These are phyloP conservation scores for Arachnomyces sp. DNA, from an alignment of 2,329 filamentous ascomycete genomes.

Conservation along the genomic window DNA sequence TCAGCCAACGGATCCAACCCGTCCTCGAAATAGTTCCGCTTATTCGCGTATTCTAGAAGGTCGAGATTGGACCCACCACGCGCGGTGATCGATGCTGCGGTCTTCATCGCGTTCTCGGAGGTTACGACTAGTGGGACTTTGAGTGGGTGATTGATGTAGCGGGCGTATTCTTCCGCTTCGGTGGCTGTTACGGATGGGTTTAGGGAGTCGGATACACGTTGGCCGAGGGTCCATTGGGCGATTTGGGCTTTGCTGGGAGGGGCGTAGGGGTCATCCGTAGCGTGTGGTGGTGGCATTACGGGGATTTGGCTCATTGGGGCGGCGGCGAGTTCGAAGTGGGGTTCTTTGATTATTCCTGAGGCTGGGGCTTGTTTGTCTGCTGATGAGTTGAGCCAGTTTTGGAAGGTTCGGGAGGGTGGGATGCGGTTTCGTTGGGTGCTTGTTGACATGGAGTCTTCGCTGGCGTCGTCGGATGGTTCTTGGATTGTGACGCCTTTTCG, in stretches of 20 bases:
- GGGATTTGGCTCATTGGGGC: constrained; percentile 13
- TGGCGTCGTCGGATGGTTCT: constrained; percentile 47
- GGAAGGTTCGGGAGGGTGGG: constrained; percentile 14
- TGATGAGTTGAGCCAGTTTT: constrained; percentile 26
- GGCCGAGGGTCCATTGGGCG: constrained; percentile 80
- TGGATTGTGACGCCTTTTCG: constrained; percentile 65
- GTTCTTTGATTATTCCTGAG: constrained; percentile 53
- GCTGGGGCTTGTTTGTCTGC: constrained; percentile 26
- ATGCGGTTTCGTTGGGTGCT: constrained; percentile 18
- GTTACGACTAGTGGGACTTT: constrained; percentile 64
- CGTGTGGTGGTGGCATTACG: constrained; percentile 16
- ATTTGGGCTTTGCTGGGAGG: constrained; percentile 67
- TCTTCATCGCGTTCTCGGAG: constrained; percentile 30
- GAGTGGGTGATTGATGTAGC: constrained; percentile 83
- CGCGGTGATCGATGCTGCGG: constrained; percentile 27
- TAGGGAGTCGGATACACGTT: constrained; percentile 77
- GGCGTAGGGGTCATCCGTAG: constrained; percentile 35
- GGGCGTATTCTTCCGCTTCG: constrained; percentile 78
- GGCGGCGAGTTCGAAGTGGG: constrained; percentile 22
- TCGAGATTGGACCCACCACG: constrained; percentile 56
- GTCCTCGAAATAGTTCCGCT: constrained; percentile 53
- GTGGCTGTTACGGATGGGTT: constrained; percentile 70
- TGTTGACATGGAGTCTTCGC: constrained; percentile 34
- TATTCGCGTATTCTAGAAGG: constrained; percentile 73
- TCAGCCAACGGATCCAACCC: constrained; percentile 41